Conservation (phyloP, 352 stramenopile genomes). For the Elongisporangium prolatum region DNA sequence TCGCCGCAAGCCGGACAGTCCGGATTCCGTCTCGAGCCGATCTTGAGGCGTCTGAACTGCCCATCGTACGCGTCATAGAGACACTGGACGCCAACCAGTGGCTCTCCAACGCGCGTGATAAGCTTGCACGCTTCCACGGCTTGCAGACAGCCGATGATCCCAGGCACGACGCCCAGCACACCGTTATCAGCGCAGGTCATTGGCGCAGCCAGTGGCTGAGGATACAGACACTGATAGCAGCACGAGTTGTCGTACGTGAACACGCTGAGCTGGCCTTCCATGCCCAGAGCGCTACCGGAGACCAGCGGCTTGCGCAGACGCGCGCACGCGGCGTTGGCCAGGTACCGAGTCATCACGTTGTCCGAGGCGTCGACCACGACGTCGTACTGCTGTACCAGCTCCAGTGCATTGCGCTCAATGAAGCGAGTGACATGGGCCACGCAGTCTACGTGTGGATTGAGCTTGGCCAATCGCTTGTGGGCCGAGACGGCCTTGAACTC, state of each 20-base stretch:
- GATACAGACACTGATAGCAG: constrained; percentile 98
- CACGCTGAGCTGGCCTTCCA: constrained; percentile 96
- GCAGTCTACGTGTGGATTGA: constrained; percentile 86
- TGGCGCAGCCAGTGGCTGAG: constrained; percentile 50
- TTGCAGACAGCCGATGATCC: constrained; percentile 93
- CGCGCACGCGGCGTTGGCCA: constrained; percentile 95
- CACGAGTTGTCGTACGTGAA: constrained; percentile 79
- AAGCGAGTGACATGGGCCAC: constrained; percentile 48
- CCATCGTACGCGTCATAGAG: constrained; percentile 79
- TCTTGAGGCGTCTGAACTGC: constrained; percentile 62
- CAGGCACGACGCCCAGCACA: constrained; percentile 94
- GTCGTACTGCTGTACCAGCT: constrained; percentile 77
- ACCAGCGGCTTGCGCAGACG: constrained; percentile 82
- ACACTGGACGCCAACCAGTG: constrained; percentile 58
- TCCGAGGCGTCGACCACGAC: constrained; percentile 95
- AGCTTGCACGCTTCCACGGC: constrained; percentile 93
- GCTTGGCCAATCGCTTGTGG: constrained; percentile 21
- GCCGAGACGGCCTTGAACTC: constrained; percentile 92
- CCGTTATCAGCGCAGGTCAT: constrained; percentile 94
- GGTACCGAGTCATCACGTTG: constrained; percentile 94
- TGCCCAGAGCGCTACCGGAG: constrained; percentile 93
- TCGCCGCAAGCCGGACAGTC: constrained; percentile 35
- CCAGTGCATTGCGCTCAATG: constrained; percentile 69
- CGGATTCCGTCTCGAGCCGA: constrained; percentile 22
- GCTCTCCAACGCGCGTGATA: constrained; percentile 55